Evolutionary conservation across 805 yeast species (phyloP).

Genomic region (Candida ulmi): DNA sequence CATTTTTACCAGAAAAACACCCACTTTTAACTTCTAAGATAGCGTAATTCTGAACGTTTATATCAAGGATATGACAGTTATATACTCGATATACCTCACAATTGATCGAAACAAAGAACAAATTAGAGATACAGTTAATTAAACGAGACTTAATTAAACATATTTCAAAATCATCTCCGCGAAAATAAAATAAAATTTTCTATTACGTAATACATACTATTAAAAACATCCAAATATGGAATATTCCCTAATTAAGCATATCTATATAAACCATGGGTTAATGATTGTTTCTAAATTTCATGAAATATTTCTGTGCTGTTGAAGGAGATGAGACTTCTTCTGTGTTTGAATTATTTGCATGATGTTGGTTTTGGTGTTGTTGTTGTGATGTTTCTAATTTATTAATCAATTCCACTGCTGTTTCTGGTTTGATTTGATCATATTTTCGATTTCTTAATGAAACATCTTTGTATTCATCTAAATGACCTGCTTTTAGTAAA

Average conservation of each 20-base stretch:
- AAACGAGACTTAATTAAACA: no score
- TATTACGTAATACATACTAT: no score
- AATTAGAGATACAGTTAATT: no score
- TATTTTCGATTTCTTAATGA: constrained; percentile 56
- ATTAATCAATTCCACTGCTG: constrained; percentile 54
- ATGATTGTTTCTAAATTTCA: not conserved
- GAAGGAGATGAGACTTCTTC: not conserved
- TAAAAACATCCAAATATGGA: no score
- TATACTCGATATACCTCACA: no score
- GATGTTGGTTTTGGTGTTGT: constrained; percentile 9
- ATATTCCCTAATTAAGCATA: no score
- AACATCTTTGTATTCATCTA: constrained; percentile 58
- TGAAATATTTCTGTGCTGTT: not conserved
- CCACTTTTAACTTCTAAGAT: no score
- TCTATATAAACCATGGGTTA: not conserved
- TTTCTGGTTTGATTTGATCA: constrained; percentile 69
- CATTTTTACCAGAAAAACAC: constrained; percentile 4
- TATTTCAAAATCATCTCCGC: no score
- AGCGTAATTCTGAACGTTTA: no score
- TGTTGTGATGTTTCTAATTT: constrained; percentile 43
- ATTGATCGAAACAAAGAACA: no score
- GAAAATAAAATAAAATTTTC: not conserved
- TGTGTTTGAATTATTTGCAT: not conserved
- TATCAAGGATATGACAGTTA: no score
- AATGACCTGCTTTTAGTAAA: constrained; percentile 56